A percentile compares a stretch with the other conserved stretches of the same genome.
Conservation (phyloP, 75 land plant species). For the Sequoia sempervirens region DNA sequence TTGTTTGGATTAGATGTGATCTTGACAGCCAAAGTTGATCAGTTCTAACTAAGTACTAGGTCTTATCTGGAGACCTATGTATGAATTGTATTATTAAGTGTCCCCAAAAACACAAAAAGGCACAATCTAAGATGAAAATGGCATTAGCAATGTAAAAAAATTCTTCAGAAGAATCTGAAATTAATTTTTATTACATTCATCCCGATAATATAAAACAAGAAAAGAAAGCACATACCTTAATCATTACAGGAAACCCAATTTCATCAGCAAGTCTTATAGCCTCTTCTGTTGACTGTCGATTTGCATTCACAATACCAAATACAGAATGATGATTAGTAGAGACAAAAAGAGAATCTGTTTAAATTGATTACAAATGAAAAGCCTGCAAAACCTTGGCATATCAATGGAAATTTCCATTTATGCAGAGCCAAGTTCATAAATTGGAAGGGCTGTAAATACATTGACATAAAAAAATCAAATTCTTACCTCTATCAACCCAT, state of each 20-base stretch:
- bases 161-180: not conserved
- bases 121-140: not conserved
- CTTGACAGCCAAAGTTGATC: not conserved
- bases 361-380: not conserved
- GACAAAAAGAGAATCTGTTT: not conserved
- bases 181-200: not conserved
- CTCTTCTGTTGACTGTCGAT: slow-evolving; percentile 75
- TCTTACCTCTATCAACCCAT: slow-evolving; percentile 74
- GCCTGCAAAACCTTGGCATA: not conserved
- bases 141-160: not conserved
- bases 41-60: not conserved
- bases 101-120: not conserved
- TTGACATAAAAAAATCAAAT: not conserved
- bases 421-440: not conserved
- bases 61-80: not conserved
- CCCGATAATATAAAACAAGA: not conserved
- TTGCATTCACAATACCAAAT: slow-evolving; percentile 3
- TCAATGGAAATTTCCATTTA: not conserved
- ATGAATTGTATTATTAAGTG: not conserved
- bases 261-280: slow-evolving; percentile 72
- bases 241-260: slow-evolving; percentile 94
- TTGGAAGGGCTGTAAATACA: not conserved
- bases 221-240: slow-evolving; percentile 51
- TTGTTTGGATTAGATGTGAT: not conserved
- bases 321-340: not conserved